Conservation (phyloP, 139 green algal species). For the Chlamydomonas schloesseri region DNA sequence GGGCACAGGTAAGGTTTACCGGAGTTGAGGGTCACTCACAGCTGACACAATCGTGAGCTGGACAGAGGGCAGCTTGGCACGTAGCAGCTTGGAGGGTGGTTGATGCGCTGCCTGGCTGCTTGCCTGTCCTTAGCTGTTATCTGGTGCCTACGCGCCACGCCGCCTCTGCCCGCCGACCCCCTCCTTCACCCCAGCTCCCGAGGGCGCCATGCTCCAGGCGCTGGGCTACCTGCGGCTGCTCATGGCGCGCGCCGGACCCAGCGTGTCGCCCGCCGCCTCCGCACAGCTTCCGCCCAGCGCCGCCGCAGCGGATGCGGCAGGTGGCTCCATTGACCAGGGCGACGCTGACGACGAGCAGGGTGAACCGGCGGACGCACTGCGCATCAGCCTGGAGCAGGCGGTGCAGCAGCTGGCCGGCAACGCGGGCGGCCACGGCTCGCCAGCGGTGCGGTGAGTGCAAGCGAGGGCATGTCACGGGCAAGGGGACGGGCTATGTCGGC, state of each 20-base stretch:
- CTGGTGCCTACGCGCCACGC: background rate
- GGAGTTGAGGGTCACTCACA: too few species aligned
- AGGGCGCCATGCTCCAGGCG: background rate
- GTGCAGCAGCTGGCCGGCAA: background rate
- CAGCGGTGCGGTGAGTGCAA: background rate
- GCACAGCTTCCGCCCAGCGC: background rate
- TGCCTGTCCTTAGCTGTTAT: background rate
- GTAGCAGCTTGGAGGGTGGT: too few species aligned
- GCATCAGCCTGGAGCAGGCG: background rate
- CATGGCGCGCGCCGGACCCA: background rate
- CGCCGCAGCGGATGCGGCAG: too few species aligned
- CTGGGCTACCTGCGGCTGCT: constrained; percentile 24
- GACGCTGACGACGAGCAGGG: too few species aligned
- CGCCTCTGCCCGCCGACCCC: too few species aligned
- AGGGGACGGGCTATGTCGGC: too few species aligned
- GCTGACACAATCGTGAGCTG: background rate
- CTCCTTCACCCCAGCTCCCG: background rate
- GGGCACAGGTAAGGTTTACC: background rate
- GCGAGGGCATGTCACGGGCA: too few species aligned
- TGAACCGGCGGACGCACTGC: too few species aligned
- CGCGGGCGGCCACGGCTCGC: background rate
- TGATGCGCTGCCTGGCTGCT: background rate
- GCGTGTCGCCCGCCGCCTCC: background rate
- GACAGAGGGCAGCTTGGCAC: too few species aligned
- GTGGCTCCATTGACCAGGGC: too few species aligned